phyloP scores from a whole-genome alignment of 129 eudicot species.

The Artemisia tridentata region DNA sequence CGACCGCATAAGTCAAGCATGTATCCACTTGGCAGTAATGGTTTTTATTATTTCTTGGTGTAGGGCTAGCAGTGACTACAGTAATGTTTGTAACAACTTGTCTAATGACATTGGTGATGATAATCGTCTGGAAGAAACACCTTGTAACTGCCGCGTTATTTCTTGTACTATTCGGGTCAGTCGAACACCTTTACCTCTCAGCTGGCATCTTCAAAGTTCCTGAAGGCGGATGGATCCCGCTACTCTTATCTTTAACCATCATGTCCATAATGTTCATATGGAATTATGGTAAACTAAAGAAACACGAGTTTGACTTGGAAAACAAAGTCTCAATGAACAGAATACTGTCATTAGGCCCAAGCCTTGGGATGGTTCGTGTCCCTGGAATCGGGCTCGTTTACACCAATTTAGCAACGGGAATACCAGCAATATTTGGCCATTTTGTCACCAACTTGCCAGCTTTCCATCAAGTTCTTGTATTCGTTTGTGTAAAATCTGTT shows the following conservation, averaged over 20 bases:
- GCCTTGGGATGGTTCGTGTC: constrained; percentile 55
- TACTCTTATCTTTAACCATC: constrained; percentile 37
- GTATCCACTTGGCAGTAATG: constrained; percentile 1
- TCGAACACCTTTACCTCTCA: constrained; percentile 56
- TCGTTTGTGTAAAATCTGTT: constrained; percentile 46
- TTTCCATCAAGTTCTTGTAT: constrained; percentile 51
- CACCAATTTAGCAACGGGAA: constrained; percentile 42
- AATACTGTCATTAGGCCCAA: constrained; percentile 45
- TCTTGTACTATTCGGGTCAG: constrained; percentile 45
- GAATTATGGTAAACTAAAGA: constrained; percentile 55
- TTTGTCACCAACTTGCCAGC: constrained; percentile 58
- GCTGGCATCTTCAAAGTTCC: constrained; percentile 51
- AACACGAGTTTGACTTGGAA: constrained; percentile 48
- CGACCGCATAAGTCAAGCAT: constrained; percentile 5
- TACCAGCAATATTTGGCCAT: constrained; percentile 50
- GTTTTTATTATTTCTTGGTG: constrained; percentile 4
- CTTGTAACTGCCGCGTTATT: constrained; percentile 30
- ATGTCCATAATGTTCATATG: constrained; percentile 49
- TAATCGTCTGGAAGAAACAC: constrained; percentile 49
- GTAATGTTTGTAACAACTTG: constrained; percentile 70
- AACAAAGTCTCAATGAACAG: constrained; percentile 54
- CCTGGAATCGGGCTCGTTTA: constrained; percentile 54
- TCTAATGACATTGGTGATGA: constrained; percentile 54
- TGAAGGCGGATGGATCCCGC: constrained; percentile 62
- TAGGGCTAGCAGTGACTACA: constrained; percentile 50